Evolutionary conservation across 1,284 basidiomycete genomes (phyloP), one percentile per base, ranked within the genome.

Genomic region (Ceratobasidium sp.): DNA sequence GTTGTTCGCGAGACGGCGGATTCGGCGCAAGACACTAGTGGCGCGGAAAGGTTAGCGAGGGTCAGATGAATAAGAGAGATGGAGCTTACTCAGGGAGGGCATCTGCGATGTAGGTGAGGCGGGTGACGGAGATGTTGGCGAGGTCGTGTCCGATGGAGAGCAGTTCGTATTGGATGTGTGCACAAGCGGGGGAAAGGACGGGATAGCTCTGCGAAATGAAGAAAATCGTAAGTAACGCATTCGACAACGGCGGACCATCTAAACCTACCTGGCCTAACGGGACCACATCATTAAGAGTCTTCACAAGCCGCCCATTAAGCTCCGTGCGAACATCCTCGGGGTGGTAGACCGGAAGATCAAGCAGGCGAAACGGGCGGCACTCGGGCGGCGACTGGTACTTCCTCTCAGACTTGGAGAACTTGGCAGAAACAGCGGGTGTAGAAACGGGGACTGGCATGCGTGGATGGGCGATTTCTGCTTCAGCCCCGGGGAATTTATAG

Each of bases 381-480:
- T 50, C 64, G 41, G 64, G 64, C 28, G 62, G 62, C 41, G 41
- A 38, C n/a, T 26, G 28, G n/a, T n/a, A n/a, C n/a, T n/a, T n/a
- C n/a, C n/a, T n/a, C 18, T 57, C 55, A 6, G 64, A 26, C n/a
- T 50, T 47, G n/a, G 38, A 44, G n/a, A 47, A 13, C 26, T 21
- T 9, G 14, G 52, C 9, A 23, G 64, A 8, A 43, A 14, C 35
- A 35, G 43, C 44, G 50, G 46, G 32, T 21, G 44, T 44, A 6
- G 23, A 21, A 26, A 69, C 64, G 52, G 64, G 64, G 18, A 69
- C 64, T 55, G 64, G 64, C 64, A 69, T 69, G 64, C 64, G 64
- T 30, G 30, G 11, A 26, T 50, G 28, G 38, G 41, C 43, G 14
- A n/a, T 41, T 49, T 69, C 28, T 23, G 64, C 26, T 38, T 69